phyloP scores from a whole-genome alignment of 805 yeast species.

The Blastobotrys robertii region DNA sequence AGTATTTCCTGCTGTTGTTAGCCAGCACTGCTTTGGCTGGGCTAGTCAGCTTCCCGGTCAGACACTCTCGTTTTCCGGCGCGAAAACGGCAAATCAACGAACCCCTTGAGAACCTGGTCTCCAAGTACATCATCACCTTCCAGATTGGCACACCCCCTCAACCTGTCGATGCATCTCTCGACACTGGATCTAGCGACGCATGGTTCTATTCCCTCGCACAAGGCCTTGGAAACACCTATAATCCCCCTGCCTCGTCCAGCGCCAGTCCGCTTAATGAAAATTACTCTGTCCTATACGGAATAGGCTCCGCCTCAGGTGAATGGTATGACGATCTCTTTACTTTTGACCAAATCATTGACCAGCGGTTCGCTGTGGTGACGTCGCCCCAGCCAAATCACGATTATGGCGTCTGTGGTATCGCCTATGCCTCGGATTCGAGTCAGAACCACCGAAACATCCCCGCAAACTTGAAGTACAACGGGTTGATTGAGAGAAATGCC shows the following conservation, averaged over 20 bases:
- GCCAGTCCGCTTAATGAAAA: neutral
- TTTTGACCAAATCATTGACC: constrained; percentile 47
- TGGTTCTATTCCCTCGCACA: constrained; percentile 34
- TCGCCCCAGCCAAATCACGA: constrained; percentile 39
- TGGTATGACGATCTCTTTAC: constrained; percentile 36
- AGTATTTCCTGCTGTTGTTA: no score
- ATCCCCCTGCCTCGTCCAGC: no score
- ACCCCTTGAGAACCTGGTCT: no score
- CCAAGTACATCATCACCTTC: constrained; percentile 21
- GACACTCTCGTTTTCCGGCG: no score
- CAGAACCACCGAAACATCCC: constrained; percentile 53
- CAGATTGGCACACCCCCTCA: constrained; percentile 49
- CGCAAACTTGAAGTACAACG: constrained; percentile 42
- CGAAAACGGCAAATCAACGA: no score
- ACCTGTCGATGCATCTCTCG: constrained; percentile 43
- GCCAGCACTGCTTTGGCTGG: no score
- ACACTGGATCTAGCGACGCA: constrained; percentile 62
- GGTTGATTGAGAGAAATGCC: constrained; percentile 44
- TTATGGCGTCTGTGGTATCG: constrained; percentile 18
- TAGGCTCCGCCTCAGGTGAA: constrained; percentile 41
- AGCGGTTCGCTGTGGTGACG: constrained; percentile 60
- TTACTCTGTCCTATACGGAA: constrained; percentile 29
- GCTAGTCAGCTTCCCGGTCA: no score
- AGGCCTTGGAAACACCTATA: no score
- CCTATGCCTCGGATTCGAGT: constrained; percentile 11